These are phyloP conservation scores for Barnettozyma hawaiiensis DNA, from an alignment of 1,139 yeast genomes.

Conservation along the genomic window DNA sequence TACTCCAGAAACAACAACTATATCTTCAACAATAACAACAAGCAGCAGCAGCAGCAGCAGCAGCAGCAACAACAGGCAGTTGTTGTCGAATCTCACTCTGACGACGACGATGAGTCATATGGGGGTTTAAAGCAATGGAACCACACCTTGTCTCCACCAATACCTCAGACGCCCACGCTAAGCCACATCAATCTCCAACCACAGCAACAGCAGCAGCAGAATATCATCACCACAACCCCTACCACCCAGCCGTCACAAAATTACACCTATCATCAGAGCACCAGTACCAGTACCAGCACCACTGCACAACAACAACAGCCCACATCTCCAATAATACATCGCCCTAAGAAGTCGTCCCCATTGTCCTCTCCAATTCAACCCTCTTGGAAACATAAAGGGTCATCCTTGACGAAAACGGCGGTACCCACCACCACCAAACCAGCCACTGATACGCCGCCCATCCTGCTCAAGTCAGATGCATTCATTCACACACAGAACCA, in stretches of 20 bases:
- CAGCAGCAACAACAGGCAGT: too few relatives aligned
- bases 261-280: constrained; percentile 13
- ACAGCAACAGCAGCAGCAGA: constrained; percentile 2
- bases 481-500: constrained; percentile 25
- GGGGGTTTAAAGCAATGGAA: constrained; percentile 5
- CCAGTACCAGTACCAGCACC: too few relatives aligned
- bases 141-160: constrained; percentile 11
- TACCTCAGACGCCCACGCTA: constrained; percentile 1
- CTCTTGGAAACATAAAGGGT: not conserved
- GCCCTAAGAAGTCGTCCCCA: not conserved
- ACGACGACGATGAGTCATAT: constrained; percentile 12
- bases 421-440: constrained; percentile 17
- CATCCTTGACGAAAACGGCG: constrained; percentile 1
- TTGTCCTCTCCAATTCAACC: constrained; percentile 7
- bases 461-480: constrained; percentile 18
- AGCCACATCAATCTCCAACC: not conserved
- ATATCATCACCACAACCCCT: too few relatives aligned
- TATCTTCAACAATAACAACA: constrained; percentile 7
- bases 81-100: constrained; percentile 4
- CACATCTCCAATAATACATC: not conserved
- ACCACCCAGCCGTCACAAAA: constrained; percentile 5
- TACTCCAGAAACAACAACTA: constrained; percentile 8
- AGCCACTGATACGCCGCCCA: constrained; percentile 12
- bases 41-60: too few relatives aligned
- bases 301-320: too few relatives aligned